Percentiles rank a stretch among this genome's conserved stretches.
These are phyloP conservation scores for Cercospora zeae-maydis DNA, from an alignment of 2,329 filamentous ascomycete species.

Conservation along the genomic window DNA sequence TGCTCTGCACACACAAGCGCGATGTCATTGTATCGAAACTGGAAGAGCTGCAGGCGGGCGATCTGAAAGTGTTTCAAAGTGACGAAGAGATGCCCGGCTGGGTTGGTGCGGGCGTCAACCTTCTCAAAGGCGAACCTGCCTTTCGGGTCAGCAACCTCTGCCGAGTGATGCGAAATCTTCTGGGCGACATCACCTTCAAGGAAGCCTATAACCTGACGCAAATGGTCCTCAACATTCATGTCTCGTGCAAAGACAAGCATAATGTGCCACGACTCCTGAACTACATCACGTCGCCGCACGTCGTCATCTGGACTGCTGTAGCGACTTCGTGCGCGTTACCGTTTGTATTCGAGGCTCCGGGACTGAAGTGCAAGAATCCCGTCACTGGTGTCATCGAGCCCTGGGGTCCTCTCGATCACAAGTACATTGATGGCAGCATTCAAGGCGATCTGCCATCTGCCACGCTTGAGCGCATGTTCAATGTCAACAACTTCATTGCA, in stretches of 20 bases:
- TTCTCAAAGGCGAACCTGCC: conserved; percentile 22
- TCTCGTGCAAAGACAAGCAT: conserved; percentile 82
- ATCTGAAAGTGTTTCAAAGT: conserved; percentile 25
- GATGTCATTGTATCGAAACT: conserved; percentile 20
- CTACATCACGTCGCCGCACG: conserved; percentile 88
- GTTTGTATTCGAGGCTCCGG: conserved; percentile 74
- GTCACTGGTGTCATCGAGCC: conserved; percentile 67
- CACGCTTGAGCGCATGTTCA: conserved; percentile 88
- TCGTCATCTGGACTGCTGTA: conserved; percentile 94
- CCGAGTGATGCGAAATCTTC: conserved; percentile 72
- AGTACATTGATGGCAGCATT: conserved; percentile 91
- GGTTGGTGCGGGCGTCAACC: conserved; percentile 21
- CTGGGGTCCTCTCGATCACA: conserved; percentile 81
- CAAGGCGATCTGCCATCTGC: conserved; percentile 93
- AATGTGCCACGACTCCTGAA: conserved; percentile 85
- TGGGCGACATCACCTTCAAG: conserved; percentile 90
- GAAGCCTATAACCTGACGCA: conserved; percentile 94
- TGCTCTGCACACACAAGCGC: conserved; percentile 26
- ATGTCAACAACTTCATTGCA: conserved; percentile 97
- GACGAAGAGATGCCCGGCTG: conserved; percentile 22
- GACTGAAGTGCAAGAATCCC: conserved; percentile 79
- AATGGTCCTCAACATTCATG: conserved; percentile 87
- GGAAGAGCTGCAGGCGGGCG: conserved; percentile 22
- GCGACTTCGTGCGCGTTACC: conserved; percentile 94
- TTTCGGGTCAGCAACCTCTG: conserved; percentile 73